Evolutionary conservation across 345 rosid genomes (phyloP).

Genomic region (Balakata baccata): DNA sequence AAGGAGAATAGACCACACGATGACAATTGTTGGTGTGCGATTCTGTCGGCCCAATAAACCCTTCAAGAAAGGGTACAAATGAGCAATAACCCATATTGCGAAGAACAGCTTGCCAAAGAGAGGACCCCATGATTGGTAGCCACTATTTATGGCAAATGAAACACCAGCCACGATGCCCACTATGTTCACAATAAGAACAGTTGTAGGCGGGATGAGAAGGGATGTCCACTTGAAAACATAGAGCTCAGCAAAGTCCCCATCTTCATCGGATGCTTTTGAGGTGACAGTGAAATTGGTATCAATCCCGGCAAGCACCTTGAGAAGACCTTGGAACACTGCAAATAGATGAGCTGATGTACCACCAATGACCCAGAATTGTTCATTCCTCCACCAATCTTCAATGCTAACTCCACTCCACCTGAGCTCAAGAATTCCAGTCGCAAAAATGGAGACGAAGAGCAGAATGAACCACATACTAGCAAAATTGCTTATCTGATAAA

Average conservation of each 20-base stretch:
- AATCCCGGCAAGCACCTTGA: conserved; percentile 94
- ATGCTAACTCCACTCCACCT: conserved; percentile 96
- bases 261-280: conserved; percentile 89
- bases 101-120: conserved; percentile 96
- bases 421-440: conserved; percentile 87
- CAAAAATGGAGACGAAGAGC: conserved; percentile 77
- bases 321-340: conserved; percentile 96
- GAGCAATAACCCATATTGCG: conserved; percentile 95
- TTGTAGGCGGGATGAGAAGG: conserved; percentile 96
- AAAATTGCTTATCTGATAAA: conserved; percentile 85
- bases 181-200: conserved; percentile 78
- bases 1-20: conserved; percentile 95
- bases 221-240: conserved; percentile 98
- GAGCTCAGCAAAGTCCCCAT: conserved; percentile 94
- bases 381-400: conserved; percentile 99
- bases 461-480: conserved; percentile 99
- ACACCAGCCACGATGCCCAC: conserved; percentile 99
- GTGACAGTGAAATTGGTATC: conserved; percentile 98
- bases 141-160: conserved; percentile 89
- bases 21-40: conserved; percentile 94
- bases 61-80: conserved; percentile 95
- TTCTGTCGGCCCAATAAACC: conserved; percentile 96
- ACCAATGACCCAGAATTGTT: conserved; percentile 99
- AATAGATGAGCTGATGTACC: conserved; percentile 98
- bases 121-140: conserved; percentile 99